These are phyloP conservation scores for Puccinia horiana DNA, from an alignment of 1,284 basidiomycete species.

Conservation along the genomic window DNA sequence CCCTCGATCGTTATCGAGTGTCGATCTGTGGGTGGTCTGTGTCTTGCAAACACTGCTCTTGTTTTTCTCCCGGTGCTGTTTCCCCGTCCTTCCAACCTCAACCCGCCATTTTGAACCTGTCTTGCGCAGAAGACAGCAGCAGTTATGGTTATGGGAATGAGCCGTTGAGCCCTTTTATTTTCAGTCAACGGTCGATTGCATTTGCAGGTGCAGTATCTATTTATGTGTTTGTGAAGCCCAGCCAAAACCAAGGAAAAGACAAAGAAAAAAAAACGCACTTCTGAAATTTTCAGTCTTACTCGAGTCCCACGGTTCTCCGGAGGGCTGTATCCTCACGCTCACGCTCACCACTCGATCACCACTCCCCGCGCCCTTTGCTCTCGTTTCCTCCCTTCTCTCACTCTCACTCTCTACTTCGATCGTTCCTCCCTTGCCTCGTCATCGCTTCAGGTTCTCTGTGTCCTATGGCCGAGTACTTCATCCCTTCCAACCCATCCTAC, in stretches of 20 bases:
- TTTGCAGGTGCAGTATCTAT: background rate
- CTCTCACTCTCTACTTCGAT: slow-evolving; percentile 11
- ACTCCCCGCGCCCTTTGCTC: background rate
- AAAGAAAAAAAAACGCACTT: background rate
- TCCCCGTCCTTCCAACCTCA: background rate
- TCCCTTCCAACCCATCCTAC: background rate
- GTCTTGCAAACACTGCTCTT: background rate
- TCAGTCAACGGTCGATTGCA: background rate
- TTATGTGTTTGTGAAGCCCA: slow-evolving; percentile 12
- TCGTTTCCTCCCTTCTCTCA: background rate
- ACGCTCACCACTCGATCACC: slow-evolving; percentile 9
- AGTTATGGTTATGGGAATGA: background rate
- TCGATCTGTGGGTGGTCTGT: background rate
- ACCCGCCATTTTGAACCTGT: background rate
- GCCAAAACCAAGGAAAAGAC: background rate
- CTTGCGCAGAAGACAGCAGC: background rate
- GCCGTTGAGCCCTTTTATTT: background rate
- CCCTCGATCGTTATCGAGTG: background rate
- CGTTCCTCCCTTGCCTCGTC: background rate
- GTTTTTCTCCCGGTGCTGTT: no score
- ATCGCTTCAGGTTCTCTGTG: background rate
- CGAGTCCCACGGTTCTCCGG: slow-evolving; percentile 8
- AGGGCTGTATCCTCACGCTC: background rate
- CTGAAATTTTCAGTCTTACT: background rate
- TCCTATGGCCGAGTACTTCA: background rate